Evolutionary conservation across 352 stramenopile genomes (phyloP), one percentile per base, ranked within the genome.

Genomic region (Elongisporangium prolatum): DNA sequence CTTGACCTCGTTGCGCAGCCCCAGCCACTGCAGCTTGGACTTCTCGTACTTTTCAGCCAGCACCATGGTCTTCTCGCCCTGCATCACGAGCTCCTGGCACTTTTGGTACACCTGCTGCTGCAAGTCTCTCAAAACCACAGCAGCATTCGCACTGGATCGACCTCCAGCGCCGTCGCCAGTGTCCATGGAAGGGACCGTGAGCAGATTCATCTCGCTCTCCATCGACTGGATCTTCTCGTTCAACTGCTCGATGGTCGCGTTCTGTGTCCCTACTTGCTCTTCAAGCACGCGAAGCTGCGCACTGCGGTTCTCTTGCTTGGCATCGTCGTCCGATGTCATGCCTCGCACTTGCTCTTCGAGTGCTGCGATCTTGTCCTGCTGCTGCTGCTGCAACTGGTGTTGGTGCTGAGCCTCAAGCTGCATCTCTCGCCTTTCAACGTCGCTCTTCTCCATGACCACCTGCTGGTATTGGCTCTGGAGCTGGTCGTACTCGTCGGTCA

Each of bases 71-170:
- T 87, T 90, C 60, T 94, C 84, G 7, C 74, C 78, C 64, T 92
- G 82, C 20, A 75, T 61, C 10, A 94, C 80, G 20, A 92, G 77
- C 63, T 90, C 80, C 52, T 88, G 68, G 0, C 75, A 89, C 51
- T 91, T 94, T 13, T 69, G 34, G 59, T 87, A 91, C 21, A 94
- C 63, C 47, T 89, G 75, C 21, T 92, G 67, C 51, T 91, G 80
- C 50, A 91, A 62, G 21, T 82, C 80, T 9, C 72, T 68, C 21
- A 88, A 47, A 11, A 67, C 63, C 0, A 56, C 48, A 2, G 64
- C 66, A 2, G 28, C 28, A 13, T 40, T 40, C 5, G 28, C 28
- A 40, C 28, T 40, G 28, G 28, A 40, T 13, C 28, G 28, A 9
- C 61, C 66, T 18, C 63, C 63, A n/a, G 77, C 71, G 0, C 69